Percentiles rank a stretch among this genome's conserved stretches.
Evolutionary conservation across 805 yeast species (phyloP).

Genomic region (Sugiyamaella marilandica): DNA sequence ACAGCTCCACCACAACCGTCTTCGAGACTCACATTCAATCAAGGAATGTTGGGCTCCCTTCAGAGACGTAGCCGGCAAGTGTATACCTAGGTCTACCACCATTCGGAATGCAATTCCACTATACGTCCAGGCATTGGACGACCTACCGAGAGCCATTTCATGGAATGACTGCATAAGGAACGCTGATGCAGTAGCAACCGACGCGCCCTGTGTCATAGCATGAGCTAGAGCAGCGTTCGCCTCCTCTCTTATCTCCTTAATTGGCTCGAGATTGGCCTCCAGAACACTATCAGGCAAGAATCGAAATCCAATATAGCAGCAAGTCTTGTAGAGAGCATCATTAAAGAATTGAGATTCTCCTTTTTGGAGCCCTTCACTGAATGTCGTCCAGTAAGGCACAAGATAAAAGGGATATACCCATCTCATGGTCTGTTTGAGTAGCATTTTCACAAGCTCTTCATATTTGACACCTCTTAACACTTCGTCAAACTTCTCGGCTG

Average conservation of each 20-base stretch:
- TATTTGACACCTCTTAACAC: slow-evolving; percentile 1
- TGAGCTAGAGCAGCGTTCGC: background rate
- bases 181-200: slow-evolving; percentile 10
- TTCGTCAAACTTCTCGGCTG: slow-evolving; percentile 1
- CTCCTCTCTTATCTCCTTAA: slow-evolving; percentile 5
- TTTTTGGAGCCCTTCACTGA: slow-evolving; percentile 1
- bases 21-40: slow-evolving; percentile 2
- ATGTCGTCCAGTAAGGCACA: slow-evolving; percentile 4
- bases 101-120: slow-evolving; percentile 15
- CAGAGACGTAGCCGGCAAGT: slow-evolving; percentile 6
- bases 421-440: background rate
- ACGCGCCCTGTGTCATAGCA: slow-evolving; percentile 6
- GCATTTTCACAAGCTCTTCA: background rate
- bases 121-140: slow-evolving; percentile 13
- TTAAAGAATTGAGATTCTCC: background rate
- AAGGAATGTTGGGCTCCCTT: background rate
- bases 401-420: slow-evolving; percentile 5
- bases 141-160: slow-evolving; percentile 8
- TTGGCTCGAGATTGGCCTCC: slow-evolving; percentile 1
- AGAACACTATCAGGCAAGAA: background rate
- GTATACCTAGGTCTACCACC: slow-evolving; percentile 13
- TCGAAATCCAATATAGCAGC: slow-evolving; percentile 8
- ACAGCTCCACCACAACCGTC: slow-evolving; percentile 10
- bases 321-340: slow-evolving; percentile 4
- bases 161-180: slow-evolving; percentile 6